A percentile compares a stretch with the other conserved stretches of the same genome.
Evolutionary conservation across 805 yeast species (phyloP).

Genomic region (Kodamaea leandrae): DNA sequence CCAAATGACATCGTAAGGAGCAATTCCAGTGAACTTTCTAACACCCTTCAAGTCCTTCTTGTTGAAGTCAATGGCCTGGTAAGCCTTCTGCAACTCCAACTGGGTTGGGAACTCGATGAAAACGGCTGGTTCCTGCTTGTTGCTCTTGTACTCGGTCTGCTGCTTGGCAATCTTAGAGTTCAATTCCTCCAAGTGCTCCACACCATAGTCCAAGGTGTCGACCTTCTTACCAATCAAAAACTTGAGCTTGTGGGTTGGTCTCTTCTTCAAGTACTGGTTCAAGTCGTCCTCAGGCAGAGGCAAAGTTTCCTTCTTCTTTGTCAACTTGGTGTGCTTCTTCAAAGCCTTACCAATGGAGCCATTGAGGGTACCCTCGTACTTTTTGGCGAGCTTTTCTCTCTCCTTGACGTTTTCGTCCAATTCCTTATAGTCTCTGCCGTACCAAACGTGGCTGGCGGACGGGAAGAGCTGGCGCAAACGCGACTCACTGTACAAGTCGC

Average conservation of each 20-base stretch:
- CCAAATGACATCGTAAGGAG: constrained; percentile 89
- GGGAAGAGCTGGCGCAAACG: constrained; percentile 62
- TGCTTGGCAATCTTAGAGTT: constrained; percentile 59
- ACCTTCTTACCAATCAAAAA: constrained; percentile 80
- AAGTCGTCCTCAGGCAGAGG: constrained; percentile 59
- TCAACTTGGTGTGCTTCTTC: constrained; percentile 51
- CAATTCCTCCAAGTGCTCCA: constrained; percentile 63
- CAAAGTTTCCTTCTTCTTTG: constrained; percentile 54
- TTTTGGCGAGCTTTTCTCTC: constrained; percentile 56
- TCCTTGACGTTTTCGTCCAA: constrained; percentile 58
- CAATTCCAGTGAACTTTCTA: constrained; percentile 56
- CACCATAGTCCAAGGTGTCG: constrained; percentile 73
- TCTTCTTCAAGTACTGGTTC: constrained; percentile 62
- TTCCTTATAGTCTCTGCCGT: constrained; percentile 60
- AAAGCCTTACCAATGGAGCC: constrained; percentile 58
- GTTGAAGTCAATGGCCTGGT: constrained; percentile 70
- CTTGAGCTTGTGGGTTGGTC: constrained; percentile 78
- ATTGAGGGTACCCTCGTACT: constrained; percentile 66
- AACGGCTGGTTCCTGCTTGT: constrained; percentile 61
- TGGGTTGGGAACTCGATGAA: constrained; percentile 82
- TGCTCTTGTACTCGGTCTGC: constrained; percentile 53
- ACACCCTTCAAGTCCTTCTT: constrained; percentile 40
- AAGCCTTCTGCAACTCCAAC: constrained; percentile 84
- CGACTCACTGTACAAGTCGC: constrained; percentile 44
- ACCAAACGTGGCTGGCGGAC: constrained; percentile 55